Conservation (phyloP, 1,139 yeast species). For the Blastobotrys malaysiensis region DNA sequence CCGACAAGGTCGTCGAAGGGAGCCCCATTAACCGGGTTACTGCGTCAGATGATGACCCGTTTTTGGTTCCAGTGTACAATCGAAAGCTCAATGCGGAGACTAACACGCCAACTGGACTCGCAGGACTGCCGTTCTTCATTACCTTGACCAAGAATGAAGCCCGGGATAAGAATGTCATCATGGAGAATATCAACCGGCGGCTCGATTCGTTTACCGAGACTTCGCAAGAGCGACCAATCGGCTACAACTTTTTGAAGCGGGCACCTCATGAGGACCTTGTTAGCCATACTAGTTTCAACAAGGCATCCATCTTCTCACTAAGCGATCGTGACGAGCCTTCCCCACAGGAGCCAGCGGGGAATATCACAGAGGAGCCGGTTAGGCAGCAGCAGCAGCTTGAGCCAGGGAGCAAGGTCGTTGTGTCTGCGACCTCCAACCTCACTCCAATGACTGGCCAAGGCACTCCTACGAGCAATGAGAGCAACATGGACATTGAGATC, state of each 20-base stretch:
- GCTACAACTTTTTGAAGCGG: background rate
- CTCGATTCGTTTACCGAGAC: background rate
- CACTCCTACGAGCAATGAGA: background rate
- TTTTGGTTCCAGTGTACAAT: constrained; percentile 66
- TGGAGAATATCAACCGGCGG: constrained; percentile 42
- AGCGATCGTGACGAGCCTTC: background rate
- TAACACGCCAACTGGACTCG: constrained; percentile 24
- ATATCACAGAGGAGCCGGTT: background rate
- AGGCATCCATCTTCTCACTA: background rate
- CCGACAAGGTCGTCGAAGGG: constrained; percentile 14
- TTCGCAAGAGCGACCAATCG: background rate
- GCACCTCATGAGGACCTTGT: background rate
- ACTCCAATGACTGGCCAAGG: background rate
- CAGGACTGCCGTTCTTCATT: constrained; percentile 71
- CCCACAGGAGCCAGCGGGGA: background rate
- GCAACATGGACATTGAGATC: background rate
- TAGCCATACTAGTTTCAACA: background rate
- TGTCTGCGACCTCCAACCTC: background rate
- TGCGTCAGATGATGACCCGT: constrained; percentile 17
- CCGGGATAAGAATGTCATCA: constrained; percentile 49
- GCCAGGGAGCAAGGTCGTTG: background rate
- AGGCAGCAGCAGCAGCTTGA: background rate
- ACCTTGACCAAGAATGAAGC: constrained; percentile 47
- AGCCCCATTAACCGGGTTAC: background rate
- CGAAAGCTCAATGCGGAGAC: constrained; percentile 40